Conservation (phyloP, 176 grass and related monocot genomes). For the Oryza glumipatula region DNA sequence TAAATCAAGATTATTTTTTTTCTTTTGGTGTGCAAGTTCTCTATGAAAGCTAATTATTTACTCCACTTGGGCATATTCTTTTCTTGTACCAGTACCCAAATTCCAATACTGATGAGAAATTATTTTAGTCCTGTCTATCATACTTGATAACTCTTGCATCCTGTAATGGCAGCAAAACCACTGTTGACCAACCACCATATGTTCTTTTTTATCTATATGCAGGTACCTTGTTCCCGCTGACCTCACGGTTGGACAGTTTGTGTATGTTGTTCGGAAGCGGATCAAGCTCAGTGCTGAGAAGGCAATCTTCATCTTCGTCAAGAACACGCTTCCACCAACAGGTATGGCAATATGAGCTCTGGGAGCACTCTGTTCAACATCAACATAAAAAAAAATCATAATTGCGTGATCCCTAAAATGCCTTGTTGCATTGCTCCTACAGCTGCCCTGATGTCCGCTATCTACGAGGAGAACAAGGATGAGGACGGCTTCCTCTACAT, state of each 20-base stretch:
- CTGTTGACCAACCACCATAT: neutral
- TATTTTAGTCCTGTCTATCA: neutral
- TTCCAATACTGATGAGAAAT: neutral
- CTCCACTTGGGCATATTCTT: slow-evolving; percentile 14
- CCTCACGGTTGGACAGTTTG: slow-evolving; percentile 93
- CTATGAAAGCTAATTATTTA: slow-evolving; percentile 16
- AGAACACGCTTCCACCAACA: slow-evolving; percentile 91
- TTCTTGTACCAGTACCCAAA: slow-evolving; percentile 11
- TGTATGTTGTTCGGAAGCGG: slow-evolving; percentile 93
- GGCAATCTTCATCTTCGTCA: slow-evolving; percentile 97
- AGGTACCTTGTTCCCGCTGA: slow-evolving; percentile 98
- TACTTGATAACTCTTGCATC: neutral
- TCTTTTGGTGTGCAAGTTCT: neutral
- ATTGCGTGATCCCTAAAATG: neutral
- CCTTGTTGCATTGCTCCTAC: neutral
- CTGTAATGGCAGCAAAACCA: neutral
- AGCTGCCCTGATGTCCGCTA: slow-evolving; percentile 90
- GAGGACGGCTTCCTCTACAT: slow-evolving; percentile 94
- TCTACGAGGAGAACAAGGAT: slow-evolving; percentile 91
- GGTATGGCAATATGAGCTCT: slow-evolving; percentile 34
- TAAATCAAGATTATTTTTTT: neutral
- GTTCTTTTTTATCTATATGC: slow-evolving; percentile 10
- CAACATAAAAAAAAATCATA: neutral
- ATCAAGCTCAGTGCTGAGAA: slow-evolving; percentile 98
- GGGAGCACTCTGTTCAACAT: neutral